phyloP scores from a whole-genome alignment of 169 alveolate species.

The Eimeria zaria region DNA sequence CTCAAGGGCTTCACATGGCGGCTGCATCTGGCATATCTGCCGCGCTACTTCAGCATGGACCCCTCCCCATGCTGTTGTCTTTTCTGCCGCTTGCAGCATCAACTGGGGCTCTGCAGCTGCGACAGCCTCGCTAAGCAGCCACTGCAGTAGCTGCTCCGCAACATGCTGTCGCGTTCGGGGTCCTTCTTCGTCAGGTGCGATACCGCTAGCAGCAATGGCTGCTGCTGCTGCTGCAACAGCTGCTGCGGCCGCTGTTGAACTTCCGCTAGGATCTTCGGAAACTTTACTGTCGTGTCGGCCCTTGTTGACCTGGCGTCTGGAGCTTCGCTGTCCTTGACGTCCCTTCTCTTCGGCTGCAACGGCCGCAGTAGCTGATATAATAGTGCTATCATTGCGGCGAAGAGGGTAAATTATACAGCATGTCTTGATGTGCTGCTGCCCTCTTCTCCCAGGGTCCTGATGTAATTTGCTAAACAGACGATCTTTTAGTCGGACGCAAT shows the following conservation, averaged over 20 bases:
- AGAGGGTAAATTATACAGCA: not conserved
- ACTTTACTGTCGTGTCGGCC: constrained; percentile 67
- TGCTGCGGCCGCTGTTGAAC: constrained; percentile 52
- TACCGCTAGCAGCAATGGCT: not conserved
- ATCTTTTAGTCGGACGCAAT: not conserved
- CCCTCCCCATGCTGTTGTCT: constrained; percentile 29
- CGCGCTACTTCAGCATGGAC: constrained; percentile 62
- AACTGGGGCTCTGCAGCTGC: constrained; percentile 66
- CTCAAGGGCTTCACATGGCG: not conserved
- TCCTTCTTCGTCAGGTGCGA: constrained; percentile 20
- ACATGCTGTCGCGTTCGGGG: constrained; percentile 32
- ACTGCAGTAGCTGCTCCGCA: constrained; percentile 71
- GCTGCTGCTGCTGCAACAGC: constrained; percentile 65
- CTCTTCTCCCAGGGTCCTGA: not conserved
- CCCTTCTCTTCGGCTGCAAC: constrained; percentile 58
- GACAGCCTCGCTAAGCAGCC: constrained; percentile 42
- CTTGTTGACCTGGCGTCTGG: constrained; percentile 24
- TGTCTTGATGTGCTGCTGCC: not conserved
- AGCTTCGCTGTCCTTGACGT: constrained; percentile 26
- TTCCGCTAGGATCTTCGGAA: constrained; percentile 23
- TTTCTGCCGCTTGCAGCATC: constrained; percentile 48
- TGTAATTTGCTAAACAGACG: not conserved
- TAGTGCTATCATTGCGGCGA: not conserved
- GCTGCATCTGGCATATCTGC: not conserved
- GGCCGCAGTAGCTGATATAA: not conserved